phyloP scores from a whole-genome alignment of 768 basidiomycete genomes.

The Kwoniella bestiolae region DNA sequence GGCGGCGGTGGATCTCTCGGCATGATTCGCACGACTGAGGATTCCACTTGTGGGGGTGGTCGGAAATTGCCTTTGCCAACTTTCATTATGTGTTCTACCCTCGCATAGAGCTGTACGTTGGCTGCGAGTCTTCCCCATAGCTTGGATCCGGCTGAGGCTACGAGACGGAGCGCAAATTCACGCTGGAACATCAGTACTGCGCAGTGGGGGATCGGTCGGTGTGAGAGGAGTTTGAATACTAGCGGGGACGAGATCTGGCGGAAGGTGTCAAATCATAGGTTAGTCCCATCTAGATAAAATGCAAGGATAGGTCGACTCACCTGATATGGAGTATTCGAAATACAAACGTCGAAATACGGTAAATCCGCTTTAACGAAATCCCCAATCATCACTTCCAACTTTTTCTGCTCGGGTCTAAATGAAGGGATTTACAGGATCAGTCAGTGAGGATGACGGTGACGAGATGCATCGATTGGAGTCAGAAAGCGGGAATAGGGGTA shows the following conservation, averaged over 20 bases:
- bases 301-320: slow-evolving; percentile 45
- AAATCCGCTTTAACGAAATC: slow-evolving; percentile 98
- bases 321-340: slow-evolving; percentile 98
- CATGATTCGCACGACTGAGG: slow-evolving; percentile 84
- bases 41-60: slow-evolving; percentile 93
- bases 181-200: slow-evolving; percentile 99
- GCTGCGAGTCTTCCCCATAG: slow-evolving; percentile 94
- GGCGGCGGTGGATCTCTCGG: slow-evolving; percentile 95
- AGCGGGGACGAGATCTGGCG: slow-evolving; percentile 87
- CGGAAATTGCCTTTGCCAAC: slow-evolving; percentile 97
- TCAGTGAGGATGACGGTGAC: neutral
- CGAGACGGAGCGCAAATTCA: slow-evolving; percentile 91
- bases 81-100: slow-evolving; percentile 94
- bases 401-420: slow-evolving; percentile 86
- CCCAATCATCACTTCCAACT: slow-evolving; percentile 91
- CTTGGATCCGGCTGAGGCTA: slow-evolving; percentile 78
- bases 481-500: too few relatives aligned
- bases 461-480: neutral
- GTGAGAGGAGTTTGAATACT: slow-evolving; percentile 93
- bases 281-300: neutral
- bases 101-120: slow-evolving; percentile 96
- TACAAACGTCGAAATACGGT: slow-evolving; percentile 98
- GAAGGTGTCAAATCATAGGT: neutral
- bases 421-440: neutral
- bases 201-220: slow-evolving; percentile 88